phyloP scores from a whole-genome alignment of 75 land plant genomes.

The Picea glauca region DNA sequence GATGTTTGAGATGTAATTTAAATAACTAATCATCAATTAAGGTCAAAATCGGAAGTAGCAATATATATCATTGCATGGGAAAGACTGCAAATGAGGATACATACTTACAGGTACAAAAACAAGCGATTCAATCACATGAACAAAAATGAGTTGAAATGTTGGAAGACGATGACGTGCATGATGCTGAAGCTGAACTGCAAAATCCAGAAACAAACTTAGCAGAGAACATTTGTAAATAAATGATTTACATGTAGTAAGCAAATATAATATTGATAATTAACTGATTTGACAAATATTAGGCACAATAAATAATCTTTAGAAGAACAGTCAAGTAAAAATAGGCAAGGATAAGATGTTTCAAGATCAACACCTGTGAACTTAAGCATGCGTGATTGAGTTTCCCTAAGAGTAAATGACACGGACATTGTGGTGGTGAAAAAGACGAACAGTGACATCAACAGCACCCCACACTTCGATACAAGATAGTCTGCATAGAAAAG shows the following conservation, averaged over 20 bases:
- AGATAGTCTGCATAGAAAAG: conserved; percentile 61
- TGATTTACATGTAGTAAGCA: not conserved
- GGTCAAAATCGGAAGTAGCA: not conserved
- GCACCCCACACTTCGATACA: conserved; percentile 93
- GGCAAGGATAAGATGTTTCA: conserved; percentile 5
- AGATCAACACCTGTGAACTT: conserved; percentile 83
- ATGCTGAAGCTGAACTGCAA: conserved; percentile 99
- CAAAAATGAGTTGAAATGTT: conserved; percentile 93
- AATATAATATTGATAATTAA: not conserved
- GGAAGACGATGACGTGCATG: conserved; percentile 99
- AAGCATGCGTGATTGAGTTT: conserved; percentile 99
- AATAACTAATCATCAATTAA: not conserved
- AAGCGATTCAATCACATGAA: conserved; percentile 96
- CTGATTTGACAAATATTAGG: not conserved
- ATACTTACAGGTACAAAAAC: conserved; percentile 95
- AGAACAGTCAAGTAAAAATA: not conserved
- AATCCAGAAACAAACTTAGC: not conserved
- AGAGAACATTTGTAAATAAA: not conserved
- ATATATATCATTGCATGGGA: not conserved
- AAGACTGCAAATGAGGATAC: not conserved
- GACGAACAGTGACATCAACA: conserved; percentile 97
- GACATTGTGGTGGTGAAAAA: conserved; percentile 99
- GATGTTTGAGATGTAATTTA: not conserved
- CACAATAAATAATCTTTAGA: not conserved
- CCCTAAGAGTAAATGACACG: conserved; percentile 95